These are phyloP conservation scores for Botryosphaeria dothidea DNA, from an alignment of 2,329 filamentous ascomycete species.

Conservation along the genomic window DNA sequence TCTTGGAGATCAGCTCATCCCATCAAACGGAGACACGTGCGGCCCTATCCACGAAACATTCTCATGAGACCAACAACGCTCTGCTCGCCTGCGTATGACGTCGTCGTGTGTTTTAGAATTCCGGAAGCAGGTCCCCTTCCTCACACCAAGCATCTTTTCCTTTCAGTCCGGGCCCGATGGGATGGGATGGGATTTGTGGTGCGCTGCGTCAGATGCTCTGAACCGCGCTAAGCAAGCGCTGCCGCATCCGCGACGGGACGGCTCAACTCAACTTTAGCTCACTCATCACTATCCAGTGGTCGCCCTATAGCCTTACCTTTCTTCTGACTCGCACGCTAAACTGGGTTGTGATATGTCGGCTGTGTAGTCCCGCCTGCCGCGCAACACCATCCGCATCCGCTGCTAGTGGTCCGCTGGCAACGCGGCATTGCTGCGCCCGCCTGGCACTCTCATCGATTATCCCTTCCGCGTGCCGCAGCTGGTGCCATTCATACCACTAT, in stretches of 20 bases:
- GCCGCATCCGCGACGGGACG: background rate
- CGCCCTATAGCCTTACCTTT: background rate
- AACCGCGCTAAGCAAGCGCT: slow-evolving; percentile 7
- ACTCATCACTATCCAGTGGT: background rate
- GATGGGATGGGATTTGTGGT: background rate
- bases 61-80: background rate
- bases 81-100: background rate
- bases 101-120: background rate
- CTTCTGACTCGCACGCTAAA: too few species aligned
- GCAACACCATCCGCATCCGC: too few species aligned
- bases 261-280: background rate
- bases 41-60: background rate
- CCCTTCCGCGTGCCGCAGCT: background rate
- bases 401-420: too few species aligned
- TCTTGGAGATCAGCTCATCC: background rate
- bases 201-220: background rate
- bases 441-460: too few species aligned
- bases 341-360: background rate
- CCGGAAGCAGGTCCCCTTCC: background rate
- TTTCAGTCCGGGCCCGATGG: background rate
- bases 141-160: background rate
- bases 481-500: background rate
- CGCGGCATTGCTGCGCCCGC: too few species aligned
- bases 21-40: background rate
- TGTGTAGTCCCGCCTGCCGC: background rate